Conservation (phyloP, 257 asterid genomes). For the Solanum chilense region DNA sequence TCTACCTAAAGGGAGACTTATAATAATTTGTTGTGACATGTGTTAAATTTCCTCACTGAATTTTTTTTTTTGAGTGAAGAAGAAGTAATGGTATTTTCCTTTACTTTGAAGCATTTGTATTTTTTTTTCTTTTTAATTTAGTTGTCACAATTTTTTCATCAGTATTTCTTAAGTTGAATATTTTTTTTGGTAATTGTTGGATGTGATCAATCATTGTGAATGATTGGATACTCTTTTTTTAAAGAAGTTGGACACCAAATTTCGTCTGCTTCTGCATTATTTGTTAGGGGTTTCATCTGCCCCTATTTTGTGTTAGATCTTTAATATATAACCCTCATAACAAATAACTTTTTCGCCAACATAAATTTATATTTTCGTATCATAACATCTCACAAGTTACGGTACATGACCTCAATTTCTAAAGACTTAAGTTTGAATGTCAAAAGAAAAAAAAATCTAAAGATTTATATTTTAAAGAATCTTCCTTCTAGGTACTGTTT, state of each 20-base stretch:
- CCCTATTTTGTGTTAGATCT: background rate
- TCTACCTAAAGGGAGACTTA: background rate
- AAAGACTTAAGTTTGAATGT: background rate
- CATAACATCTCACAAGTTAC: background rate
- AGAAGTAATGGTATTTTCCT: slow-evolving; percentile 42
- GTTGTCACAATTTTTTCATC: background rate
- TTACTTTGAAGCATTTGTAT: slow-evolving; percentile 33
- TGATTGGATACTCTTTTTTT: background rate
- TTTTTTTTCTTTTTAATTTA: background rate
- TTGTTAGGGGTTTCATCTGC: background rate
- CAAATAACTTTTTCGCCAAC: background rate
- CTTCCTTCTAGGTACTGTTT: background rate
- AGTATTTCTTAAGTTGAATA: background rate
- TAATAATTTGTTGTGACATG: background rate
- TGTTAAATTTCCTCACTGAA: background rate
- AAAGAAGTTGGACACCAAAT: background rate
- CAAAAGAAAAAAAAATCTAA: no score
- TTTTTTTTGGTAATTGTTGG: background rate
- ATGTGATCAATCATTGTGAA: background rate
- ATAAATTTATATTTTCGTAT: background rate
- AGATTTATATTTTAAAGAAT: no score
- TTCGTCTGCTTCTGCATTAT: background rate
- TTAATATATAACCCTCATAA: background rate
- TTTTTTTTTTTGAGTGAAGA: slow-evolving; percentile 35
- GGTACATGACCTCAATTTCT: background rate